A percentile compares a stretch with the other conserved stretches of the same genome.
phyloP scores from a whole-genome alignment of 805 yeast genomes.

The Teunomyces gatunensis region DNA sequence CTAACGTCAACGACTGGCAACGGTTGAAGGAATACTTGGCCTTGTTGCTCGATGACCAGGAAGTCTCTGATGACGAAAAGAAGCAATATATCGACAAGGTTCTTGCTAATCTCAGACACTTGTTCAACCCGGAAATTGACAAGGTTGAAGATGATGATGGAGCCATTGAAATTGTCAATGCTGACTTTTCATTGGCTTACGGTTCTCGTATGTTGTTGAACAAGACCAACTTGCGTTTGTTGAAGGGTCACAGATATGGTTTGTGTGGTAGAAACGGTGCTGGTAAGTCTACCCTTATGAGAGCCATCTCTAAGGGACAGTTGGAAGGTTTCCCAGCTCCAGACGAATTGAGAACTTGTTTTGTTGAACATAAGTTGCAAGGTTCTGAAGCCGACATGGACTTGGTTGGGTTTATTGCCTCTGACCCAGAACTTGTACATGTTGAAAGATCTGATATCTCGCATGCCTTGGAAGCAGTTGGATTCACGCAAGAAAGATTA shows the following conservation, averaged over 20 bases:
- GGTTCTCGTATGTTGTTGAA: slow-evolving; percentile 96
- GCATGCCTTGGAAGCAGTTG: slow-evolving; percentile 75
- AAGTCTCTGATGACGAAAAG: slow-evolving; percentile 26
- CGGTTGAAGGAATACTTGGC: slow-evolving; percentile 54
- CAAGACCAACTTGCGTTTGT: slow-evolving; percentile 82
- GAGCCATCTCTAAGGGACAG: slow-evolving; percentile 95
- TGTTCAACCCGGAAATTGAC: slow-evolving; percentile 47
- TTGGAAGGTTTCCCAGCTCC: slow-evolving; percentile 96
- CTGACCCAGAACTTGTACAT: slow-evolving; percentile 74
- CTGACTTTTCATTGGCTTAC: slow-evolving; percentile 93
- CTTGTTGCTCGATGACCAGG: slow-evolving; percentile 22
- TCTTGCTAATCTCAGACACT: slow-evolving; percentile 47
- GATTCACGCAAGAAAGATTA: slow-evolving; percentile 88
- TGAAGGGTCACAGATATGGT: slow-evolving; percentile 97
- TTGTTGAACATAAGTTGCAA: slow-evolving; percentile 95
- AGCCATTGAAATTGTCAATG: slow-evolving; percentile 87
- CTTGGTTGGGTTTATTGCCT: slow-evolving; percentile 80
- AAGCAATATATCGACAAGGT: slow-evolving; percentile 43
- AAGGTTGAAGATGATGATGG: slow-evolving; percentile 63
- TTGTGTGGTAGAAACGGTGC: slow-evolving; percentile 98
- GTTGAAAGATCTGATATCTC: slow-evolving; percentile 72
- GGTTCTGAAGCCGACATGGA: slow-evolving; percentile 92
- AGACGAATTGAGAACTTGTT: slow-evolving; percentile 83
- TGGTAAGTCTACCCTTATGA: slow-evolving; percentile 96
- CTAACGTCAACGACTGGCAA: slow-evolving; percentile 46